Percentiles rank a stretch among this genome's conserved stretches.
phyloP scores from a whole-genome alignment of 768 basidiomycete species.

The Tephrocybe sp. region DNA sequence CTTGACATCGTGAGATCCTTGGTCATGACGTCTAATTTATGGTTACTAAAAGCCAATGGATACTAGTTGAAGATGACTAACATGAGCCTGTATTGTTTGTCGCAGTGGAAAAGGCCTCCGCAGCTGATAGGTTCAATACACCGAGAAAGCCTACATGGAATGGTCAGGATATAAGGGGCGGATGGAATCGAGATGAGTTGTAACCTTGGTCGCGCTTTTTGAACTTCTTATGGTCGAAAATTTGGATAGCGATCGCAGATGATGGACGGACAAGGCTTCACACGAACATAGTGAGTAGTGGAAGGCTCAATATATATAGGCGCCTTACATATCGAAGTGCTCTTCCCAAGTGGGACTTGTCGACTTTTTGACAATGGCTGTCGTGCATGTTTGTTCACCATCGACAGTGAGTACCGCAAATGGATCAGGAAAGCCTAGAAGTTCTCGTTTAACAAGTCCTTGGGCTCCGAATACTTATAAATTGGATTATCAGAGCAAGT shows the following conservation, averaged over 20 bases:
- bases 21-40: slow-evolving; percentile 59
- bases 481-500: background rate
- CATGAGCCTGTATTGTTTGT: slow-evolving; percentile 38
- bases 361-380: slow-evolving; percentile 64
- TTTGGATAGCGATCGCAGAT: slow-evolving; percentile 77
- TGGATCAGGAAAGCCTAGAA: slow-evolving; percentile 82
- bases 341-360: slow-evolving; percentile 82
- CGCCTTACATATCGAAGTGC: slow-evolving; percentile 75
- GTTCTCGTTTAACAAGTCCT: slow-evolving; percentile 71
- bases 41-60: slow-evolving; percentile 17
- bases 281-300: slow-evolving; percentile 7
- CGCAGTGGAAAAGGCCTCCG: slow-evolving; percentile 52
- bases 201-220: slow-evolving; percentile 79
- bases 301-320: slow-evolving; percentile 12
- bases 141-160: slow-evolving; percentile 49
- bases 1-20: slow-evolving; percentile 72
- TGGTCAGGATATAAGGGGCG: slow-evolving; percentile 26
- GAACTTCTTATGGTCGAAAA: slow-evolving; percentile 90
- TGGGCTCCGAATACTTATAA: slow-evolving; percentile 73
- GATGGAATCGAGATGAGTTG: slow-evolving; percentile 38
- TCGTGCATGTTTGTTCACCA: slow-evolving; percentile 78
- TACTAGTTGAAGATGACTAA: slow-evolving; percentile 12
- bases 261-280: slow-evolving; percentile 66
- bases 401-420: slow-evolving; percentile 88
- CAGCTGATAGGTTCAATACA: slow-evolving; percentile 51